Conservation (phyloP, 2,329 filamentous ascomycete species). For the Neobulgaria alba region DNA sequence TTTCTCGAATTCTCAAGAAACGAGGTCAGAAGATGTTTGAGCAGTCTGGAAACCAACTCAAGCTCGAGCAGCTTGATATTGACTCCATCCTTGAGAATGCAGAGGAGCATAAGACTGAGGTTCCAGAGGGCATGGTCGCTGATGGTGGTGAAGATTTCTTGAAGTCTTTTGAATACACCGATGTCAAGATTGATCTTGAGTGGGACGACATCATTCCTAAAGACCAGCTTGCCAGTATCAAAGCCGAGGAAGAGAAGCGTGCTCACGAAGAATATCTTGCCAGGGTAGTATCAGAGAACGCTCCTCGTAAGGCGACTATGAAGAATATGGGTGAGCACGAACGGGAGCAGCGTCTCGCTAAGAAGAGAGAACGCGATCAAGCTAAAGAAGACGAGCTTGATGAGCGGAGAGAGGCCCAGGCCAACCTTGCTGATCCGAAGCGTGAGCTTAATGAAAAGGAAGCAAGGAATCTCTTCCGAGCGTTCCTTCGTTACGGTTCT, state of each 20-base stretch:
- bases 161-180: slow-evolving; percentile 81
- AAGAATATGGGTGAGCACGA: slow-evolving; percentile 50
- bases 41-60: slow-evolving; percentile 91
- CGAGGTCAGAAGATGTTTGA: slow-evolving; percentile 99
- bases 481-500: slow-evolving; percentile 84
- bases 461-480: slow-evolving; percentile 80
- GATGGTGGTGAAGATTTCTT: slow-evolving; percentile 97
- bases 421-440: slow-evolving; percentile 70
- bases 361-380: slow-evolving; percentile 58
- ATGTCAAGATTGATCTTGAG: slow-evolving; percentile 93
- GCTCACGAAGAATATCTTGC: slow-evolving; percentile 76
- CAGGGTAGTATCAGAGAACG: slow-evolving; percentile 74
- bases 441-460: slow-evolving; percentile 91
- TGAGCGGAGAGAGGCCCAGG: slow-evolving; percentile 59
- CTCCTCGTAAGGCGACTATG: slow-evolving; percentile 64
- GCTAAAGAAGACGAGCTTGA: slow-evolving; percentile 62
- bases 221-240: slow-evolving; percentile 82
- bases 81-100: slow-evolving; percentile 95
- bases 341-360: slow-evolving; percentile 53
- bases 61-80: slow-evolving; percentile 93
- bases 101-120: slow-evolving; percentile 92
- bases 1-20: slow-evolving; percentile 92
- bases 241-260: slow-evolving; percentile 78
- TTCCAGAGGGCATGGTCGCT: slow-evolving; percentile 87
- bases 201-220: slow-evolving; percentile 99